These are phyloP conservation scores for Oidiodendron maius DNA, from an alignment of 495 filamentous ascomycete species.

Conservation along the genomic window DNA sequence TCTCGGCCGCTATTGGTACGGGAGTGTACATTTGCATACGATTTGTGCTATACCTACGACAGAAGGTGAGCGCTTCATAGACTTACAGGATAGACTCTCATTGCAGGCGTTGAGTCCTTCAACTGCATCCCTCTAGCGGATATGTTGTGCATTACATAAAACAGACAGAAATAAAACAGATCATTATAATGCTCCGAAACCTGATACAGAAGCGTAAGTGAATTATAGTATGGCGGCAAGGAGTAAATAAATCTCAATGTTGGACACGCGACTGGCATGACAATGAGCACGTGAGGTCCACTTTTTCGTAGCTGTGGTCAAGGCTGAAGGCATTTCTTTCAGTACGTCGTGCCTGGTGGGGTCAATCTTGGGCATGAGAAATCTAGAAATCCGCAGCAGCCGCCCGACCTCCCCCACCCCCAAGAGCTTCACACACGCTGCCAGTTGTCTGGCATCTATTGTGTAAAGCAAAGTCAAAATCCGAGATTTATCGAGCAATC, in stretches of 20 bases:
- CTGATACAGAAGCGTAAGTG: no score
- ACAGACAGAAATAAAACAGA: no score
- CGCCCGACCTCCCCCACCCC: neutral
- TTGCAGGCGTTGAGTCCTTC: conserved; percentile 15
- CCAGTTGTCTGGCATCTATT: no score
- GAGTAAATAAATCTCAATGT: no score
- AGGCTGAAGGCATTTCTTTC: neutral
- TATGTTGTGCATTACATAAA: no score
- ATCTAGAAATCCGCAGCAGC: neutral
- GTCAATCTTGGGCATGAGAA: neutral
- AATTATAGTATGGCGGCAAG: no score
- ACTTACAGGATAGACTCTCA: conserved; percentile 15
- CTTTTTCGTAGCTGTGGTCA: neutral
- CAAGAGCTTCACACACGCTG: neutral
- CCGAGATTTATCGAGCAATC: neutral
- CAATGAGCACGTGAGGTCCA: neutral
- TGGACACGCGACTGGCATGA: no score
- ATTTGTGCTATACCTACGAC: conserved; percentile 10
- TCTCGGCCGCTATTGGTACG: conserved; percentile 8
- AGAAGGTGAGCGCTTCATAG: conserved; percentile 15
- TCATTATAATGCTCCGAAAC: no score
- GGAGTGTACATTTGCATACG: conserved; percentile 16
- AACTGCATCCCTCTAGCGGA: no score
- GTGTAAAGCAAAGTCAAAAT: no score
- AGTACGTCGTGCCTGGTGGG: neutral